Percentiles rank a stretch among this genome's conserved stretches.
Evolutionary conservation across 345 rosid species (phyloP).

Genomic region (Draba incana): DNA sequence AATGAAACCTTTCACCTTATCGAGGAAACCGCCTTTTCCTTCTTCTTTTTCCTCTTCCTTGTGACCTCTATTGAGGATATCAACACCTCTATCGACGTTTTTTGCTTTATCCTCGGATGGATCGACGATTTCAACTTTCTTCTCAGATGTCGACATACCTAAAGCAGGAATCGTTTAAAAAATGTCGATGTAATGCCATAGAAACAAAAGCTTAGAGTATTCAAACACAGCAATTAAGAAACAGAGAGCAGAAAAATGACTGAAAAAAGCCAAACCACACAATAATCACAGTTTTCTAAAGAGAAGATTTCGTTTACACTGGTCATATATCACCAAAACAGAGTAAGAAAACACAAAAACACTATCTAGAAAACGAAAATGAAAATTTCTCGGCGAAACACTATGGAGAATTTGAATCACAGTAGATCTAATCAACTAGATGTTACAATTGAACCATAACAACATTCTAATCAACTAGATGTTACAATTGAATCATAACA

Average conservation of each 20-base stretch:
- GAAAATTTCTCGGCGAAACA: background rate
- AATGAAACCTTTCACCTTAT: constrained; percentile 90
- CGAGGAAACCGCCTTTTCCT: constrained; percentile 79
- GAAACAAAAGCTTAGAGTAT: constrained; percentile 1
- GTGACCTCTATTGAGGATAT: constrained; percentile 52
- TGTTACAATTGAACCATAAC: background rate
- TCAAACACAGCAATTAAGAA: constrained; percentile 8
- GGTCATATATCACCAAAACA: background rate
- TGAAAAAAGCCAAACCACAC: background rate
- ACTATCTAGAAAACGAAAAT: background rate
- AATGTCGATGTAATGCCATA: background rate
- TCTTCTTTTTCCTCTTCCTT: constrained; percentile 64
- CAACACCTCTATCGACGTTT: constrained; percentile 51
- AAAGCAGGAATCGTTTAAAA: constrained; percentile 1
- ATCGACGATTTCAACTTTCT: constrained; percentile 55
- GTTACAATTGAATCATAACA: background rate
- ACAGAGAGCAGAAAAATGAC: no score
- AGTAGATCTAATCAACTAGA: constrained; percentile 29
- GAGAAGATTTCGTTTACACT: background rate
- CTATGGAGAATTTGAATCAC: background rate
- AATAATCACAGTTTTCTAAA: background rate
- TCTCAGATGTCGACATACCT: constrained; percentile 60
- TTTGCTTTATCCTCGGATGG: constrained; percentile 54
- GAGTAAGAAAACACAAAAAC: background rate
- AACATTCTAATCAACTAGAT: background rate